Conservation (phyloP, 1,139 yeast genomes). For the Geotrichum bryndzae region DNA sequence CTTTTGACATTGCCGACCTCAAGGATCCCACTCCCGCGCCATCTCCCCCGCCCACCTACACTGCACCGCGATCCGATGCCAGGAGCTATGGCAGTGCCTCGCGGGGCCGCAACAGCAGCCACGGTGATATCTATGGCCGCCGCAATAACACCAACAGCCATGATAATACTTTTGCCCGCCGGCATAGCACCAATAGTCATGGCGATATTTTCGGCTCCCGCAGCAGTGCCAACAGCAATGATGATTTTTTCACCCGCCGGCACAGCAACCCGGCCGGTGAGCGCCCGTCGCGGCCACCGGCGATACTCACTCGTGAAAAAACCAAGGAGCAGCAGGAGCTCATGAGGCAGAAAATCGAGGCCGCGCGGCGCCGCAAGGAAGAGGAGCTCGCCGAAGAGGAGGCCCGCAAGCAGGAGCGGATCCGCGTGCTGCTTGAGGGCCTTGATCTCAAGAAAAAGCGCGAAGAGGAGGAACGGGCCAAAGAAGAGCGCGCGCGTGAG, state of each 20-base stretch:
- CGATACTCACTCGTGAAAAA: background rate
- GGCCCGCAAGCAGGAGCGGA: background rate
- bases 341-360: background rate
- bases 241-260: too few relatives aligned
- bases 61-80: too few relatives aligned
- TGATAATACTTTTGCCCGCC: background rate
- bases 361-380: background rate
- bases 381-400: background rate
- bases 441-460: constrained; percentile 1
- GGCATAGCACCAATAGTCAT: background rate
- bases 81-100: too few relatives aligned
- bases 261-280: background rate
- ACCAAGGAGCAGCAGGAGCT: background rate
- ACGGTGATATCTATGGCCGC: background rate
- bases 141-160: background rate
- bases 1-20: background rate
- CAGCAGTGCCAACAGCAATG: too few relatives aligned
- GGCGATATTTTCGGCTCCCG: too few relatives aligned
- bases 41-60: too few relatives aligned
- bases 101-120: background rate
- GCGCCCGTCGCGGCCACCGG: background rate
- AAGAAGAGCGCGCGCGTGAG: background rate
- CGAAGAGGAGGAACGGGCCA: background rate
- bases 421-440: background rate
- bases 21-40: background rate